Evolutionary conservation across 805 yeast genomes (phyloP).

Genomic region (Yarrowia sp.): DNA sequence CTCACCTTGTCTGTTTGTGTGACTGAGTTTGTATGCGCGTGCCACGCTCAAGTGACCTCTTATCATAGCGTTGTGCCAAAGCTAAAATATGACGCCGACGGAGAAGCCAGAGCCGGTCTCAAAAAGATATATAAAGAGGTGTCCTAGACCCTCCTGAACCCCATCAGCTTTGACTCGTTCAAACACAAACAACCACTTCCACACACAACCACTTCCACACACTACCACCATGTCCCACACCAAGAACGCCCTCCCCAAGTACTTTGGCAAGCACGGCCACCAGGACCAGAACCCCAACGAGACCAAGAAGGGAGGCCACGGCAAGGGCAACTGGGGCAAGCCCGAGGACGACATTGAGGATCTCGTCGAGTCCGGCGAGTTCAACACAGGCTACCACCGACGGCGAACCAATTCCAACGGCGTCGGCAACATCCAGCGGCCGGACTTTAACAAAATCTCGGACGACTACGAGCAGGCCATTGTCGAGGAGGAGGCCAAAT

Average conservation of each 20-base stretch:
- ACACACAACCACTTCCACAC: neutral
- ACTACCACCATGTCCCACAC: constrained; percentile 20
- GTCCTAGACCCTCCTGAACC: neutral
- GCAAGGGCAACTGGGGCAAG: constrained; percentile 87
- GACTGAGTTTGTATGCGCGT: constrained; percentile 34
- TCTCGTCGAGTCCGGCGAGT: constrained; percentile 64
- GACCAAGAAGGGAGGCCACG: constrained; percentile 84
- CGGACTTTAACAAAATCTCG: constrained; percentile 29
- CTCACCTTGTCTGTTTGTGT: neutral
- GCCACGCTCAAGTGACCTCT: constrained; percentile 39
- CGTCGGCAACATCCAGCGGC: constrained; percentile 29
- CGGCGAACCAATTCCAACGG: constrained; percentile 50
- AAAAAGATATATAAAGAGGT: constrained; percentile 16
- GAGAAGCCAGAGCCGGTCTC: neutral
- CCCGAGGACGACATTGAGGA: constrained; percentile 72
- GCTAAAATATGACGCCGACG: neutral
- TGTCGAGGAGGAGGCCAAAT: constrained; percentile 34
- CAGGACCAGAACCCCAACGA: constrained; percentile 73
- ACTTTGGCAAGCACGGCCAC: constrained; percentile 80
- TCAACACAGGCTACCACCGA: constrained; percentile 51
- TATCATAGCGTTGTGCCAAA: constrained; percentile 32
- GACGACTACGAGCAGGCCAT: constrained; percentile 39
- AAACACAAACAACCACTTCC: neutral
- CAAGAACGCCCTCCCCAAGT: constrained; percentile 56
- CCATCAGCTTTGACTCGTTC: constrained; percentile 28